phyloP scores from a whole-genome alignment of 345 rosid species.

The Euphorbia peplus region DNA sequence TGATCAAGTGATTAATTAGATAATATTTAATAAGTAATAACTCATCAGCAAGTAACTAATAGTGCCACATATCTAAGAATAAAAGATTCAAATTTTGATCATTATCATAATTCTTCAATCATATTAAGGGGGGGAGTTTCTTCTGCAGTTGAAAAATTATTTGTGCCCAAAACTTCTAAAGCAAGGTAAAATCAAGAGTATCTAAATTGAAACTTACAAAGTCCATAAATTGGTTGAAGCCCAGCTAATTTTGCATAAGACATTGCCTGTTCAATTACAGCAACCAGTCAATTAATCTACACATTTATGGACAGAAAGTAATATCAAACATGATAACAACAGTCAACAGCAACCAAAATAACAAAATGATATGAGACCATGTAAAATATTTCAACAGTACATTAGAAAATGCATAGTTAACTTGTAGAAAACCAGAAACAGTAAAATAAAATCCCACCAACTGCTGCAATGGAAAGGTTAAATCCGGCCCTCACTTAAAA shows the following conservation, averaged over 20 bases:
- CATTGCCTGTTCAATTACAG: slow-evolving; percentile 78
- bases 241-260: slow-evolving; percentile 99
- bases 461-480: too few species aligned
- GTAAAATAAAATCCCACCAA: neutral
- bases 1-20: neutral
- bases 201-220: slow-evolving; percentile 61
- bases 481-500: neutral
- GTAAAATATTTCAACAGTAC: neutral
- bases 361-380: neutral
- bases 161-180: neutral
- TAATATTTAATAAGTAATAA: too few species aligned
- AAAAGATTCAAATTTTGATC: slow-evolving; percentile 7
- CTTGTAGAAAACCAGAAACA: neutral
- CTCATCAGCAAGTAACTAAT: neutral
- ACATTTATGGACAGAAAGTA: neutral
- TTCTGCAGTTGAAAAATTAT: neutral
- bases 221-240: slow-evolving; percentile 82
- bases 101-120: slow-evolving; percentile 1
- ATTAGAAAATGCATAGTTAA: neutral
- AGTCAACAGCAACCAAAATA: slow-evolving; percentile 5
- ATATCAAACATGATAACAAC: neutral
- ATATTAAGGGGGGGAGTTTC: too few species aligned
- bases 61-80: neutral
- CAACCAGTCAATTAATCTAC: slow-evolving; percentile 4
- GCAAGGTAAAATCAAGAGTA: neutral